phyloP scores from a whole-genome alignment of 768 basidiomycete genomes.

The Russula foetens region DNA sequence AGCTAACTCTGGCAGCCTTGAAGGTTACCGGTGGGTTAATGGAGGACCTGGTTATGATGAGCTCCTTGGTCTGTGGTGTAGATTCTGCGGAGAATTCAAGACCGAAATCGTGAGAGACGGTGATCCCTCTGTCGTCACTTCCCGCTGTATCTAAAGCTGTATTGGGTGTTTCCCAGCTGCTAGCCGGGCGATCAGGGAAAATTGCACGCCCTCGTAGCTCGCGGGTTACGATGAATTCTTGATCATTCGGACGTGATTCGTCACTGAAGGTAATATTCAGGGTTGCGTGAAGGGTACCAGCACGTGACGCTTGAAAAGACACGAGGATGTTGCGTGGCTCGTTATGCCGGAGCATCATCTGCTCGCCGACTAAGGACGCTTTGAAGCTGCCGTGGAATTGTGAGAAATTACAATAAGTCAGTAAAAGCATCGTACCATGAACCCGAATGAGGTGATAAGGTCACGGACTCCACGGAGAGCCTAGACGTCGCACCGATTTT shows the following conservation, averaged over 20 bases:
- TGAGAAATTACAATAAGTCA: background rate
- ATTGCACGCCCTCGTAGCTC: background rate
- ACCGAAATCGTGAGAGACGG: conserved; percentile 11
- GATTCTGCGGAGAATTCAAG: conserved; percentile 6
- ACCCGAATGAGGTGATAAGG: background rate
- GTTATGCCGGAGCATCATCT: background rate
- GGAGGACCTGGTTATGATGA: conserved; percentile 3
- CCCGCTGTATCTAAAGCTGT: background rate
- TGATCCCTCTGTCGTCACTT: background rate
- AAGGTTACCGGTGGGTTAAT: background rate
- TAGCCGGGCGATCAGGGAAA: background rate
- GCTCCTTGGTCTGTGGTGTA: background rate
- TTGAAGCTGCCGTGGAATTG: background rate
- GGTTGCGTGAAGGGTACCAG: background rate
- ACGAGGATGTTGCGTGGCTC: background rate
- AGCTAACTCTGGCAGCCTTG: background rate
- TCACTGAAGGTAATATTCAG: background rate
- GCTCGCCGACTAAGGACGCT: background rate
- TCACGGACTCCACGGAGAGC: background rate
- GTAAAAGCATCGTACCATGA: background rate
- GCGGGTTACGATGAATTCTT: background rate
- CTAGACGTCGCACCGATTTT: background rate
- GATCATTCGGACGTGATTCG: background rate
- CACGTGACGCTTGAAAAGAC: background rate
- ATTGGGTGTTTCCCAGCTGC: background rate